These are phyloP conservation scores for Brassica balearica DNA, from an alignment of 441 rosid genomes.

Conservation along the genomic window DNA sequence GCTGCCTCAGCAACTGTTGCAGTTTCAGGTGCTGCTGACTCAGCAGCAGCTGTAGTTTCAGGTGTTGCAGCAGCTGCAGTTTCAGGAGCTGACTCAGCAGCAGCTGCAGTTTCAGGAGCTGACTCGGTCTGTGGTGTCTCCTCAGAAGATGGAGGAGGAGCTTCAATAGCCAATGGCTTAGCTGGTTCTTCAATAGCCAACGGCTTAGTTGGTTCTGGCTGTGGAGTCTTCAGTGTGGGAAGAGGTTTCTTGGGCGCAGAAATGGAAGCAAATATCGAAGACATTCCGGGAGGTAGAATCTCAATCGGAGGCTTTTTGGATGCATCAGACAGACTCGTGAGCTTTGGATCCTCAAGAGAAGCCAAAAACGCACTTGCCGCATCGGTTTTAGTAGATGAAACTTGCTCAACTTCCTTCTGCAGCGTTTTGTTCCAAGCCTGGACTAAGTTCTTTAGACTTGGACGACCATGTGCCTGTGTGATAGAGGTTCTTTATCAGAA, in stretches of 20 bases:
- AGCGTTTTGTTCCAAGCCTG: conserved; percentile 91
- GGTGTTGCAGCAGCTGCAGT: neutral
- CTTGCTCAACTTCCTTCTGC: conserved; percentile 86
- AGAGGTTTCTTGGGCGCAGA: conserved; percentile 76
- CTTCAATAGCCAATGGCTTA: conserved; percentile 78
- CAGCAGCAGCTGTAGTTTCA: neutral
- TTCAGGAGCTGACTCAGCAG: conserved; percentile 26
- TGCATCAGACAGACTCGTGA: conserved; percentile 86
- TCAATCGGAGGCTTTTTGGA: conserved; percentile 87
- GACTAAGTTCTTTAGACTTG: conserved; percentile 85
- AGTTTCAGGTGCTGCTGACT: neutral
- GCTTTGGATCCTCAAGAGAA: conserved; percentile 92
- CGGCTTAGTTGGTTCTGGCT: conserved; percentile 53
- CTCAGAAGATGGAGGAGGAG: conserved; percentile 47
- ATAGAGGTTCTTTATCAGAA: conserved; percentile 29
- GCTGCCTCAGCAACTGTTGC: too few relatives aligned
- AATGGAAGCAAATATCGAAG: conserved; percentile 82
- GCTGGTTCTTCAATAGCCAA: conserved; percentile 75
- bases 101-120: conserved; percentile 24
- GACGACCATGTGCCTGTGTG: conserved; percentile 94
- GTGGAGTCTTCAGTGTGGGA: conserved; percentile 52
- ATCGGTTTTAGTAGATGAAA: conserved; percentile 79
- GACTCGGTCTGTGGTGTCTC: conserved; percentile 40
- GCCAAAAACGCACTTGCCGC: conserved; percentile 95
- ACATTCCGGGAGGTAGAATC: conserved; percentile 96